phyloP scores from a whole-genome alignment of 441 rosid genomes.

The Hura crepitans region DNA sequence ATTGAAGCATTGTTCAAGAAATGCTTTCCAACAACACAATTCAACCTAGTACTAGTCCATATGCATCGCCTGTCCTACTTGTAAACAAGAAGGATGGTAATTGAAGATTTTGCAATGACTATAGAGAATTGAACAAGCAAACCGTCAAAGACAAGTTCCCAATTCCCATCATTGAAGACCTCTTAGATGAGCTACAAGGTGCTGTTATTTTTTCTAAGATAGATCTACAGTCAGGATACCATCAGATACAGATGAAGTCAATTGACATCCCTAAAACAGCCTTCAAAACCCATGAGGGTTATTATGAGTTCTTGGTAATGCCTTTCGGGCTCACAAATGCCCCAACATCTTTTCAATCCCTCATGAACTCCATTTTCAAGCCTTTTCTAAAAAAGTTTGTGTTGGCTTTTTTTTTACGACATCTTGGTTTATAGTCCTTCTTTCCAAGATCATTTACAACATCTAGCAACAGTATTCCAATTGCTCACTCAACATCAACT shows the following conservation, averaged over 20 bases:
- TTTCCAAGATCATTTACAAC: neutral
- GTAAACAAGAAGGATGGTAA: neutral
- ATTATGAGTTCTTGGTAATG: conserved; percentile 2
- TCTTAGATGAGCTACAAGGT: neutral
- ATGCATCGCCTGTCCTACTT: neutral
- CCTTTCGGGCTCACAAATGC: neutral
- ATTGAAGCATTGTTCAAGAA: neutral
- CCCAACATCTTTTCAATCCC: neutral
- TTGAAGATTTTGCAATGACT: neutral
- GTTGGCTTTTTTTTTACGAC: neutral
- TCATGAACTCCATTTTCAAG: neutral
- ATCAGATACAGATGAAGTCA: neutral
- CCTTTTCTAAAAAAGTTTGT: neutral
- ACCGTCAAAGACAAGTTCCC: neutral
- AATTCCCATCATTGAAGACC: neutral
- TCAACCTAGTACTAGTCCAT: neutral
- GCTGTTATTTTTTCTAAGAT: neutral
- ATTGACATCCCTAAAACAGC: neutral
- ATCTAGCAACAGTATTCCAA: neutral
- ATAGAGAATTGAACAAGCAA: neutral
- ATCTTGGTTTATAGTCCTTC: neutral
- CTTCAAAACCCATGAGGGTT: neutral
- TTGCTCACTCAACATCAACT: neutral
- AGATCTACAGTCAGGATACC: neutral
- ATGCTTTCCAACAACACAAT: neutral